Percentiles rank a stretch among this genome's conserved stretches.
Conservation (phyloP, 1,139 yeast species). For the Lodderomyces beijingensis region DNA sequence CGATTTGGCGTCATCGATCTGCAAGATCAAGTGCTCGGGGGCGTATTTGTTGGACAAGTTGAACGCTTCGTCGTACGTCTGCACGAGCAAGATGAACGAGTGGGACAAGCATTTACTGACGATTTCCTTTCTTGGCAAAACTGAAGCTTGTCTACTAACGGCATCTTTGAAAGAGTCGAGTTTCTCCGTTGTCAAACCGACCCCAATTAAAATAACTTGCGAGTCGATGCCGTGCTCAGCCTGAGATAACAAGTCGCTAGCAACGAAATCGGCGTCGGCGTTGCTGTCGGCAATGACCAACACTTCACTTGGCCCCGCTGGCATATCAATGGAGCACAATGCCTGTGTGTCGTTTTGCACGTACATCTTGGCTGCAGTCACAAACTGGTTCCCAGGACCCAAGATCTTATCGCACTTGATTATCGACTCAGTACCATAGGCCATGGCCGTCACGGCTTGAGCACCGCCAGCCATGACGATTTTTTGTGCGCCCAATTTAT, state of each 20-base stretch:
- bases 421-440: conserved; percentile 90
- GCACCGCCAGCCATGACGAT: conserved; percentile 98
- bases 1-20: conserved; percentile 69
- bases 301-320: conserved; percentile 99
- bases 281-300: conserved; percentile 82
- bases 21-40: conserved; percentile 95
- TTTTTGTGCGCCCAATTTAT: conserved; percentile 85
- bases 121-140: conserved; percentile 90
- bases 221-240: conserved; percentile 99
- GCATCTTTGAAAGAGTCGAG: conserved; percentile 72
- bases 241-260: conserved; percentile 90
- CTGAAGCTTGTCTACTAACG: conserved; percentile 74
- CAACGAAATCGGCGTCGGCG: conserved; percentile 94
- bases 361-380: conserved; percentile 97
- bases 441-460: conserved; percentile 98
- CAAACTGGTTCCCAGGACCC: conserved; percentile 99
- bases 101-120: conserved; percentile 89
- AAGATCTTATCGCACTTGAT: conserved; percentile 94
- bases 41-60: conserved; percentile 84
- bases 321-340: conserved; percentile 95
- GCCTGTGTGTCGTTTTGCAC: conserved; percentile 96
- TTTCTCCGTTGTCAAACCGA: conserved; percentile 57
- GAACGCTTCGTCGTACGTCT: conserved; percentile 71
- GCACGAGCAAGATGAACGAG: conserved; percentile 73
- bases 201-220: conserved; percentile 89